Evolutionary conservation across 371 early-diverging fungal genomes (phyloP).

Genomic region (Zychaea mexicana): DNA sequence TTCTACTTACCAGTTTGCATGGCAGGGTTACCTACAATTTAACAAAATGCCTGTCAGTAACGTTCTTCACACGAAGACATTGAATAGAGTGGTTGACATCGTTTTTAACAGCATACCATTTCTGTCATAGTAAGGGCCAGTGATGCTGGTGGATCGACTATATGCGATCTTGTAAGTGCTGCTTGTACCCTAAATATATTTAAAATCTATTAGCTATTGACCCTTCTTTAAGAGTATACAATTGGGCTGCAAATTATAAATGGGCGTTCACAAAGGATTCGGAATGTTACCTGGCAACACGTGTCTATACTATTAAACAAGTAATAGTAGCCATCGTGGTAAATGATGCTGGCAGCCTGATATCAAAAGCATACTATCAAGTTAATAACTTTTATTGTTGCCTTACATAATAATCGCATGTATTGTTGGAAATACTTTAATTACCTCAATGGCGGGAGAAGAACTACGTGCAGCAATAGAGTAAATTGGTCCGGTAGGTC

Average conservation of each 20-base stretch:
- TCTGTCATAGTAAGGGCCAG: constrained; percentile 11
- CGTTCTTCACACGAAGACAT: background rate
- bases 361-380: background rate
- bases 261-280: too few relatives aligned
- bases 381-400: background rate
- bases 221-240: too few relatives aligned
- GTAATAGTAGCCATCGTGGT: constrained; percentile 15
- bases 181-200: constrained; percentile 2
- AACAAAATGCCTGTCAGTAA: background rate
- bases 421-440: background rate
- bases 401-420: too few relatives aligned
- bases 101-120: constrained; percentile 5
- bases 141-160: constrained; percentile 9
- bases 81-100: background rate
- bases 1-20: background rate
- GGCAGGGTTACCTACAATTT: background rate
- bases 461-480: constrained; percentile 10
- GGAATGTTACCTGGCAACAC: too few relatives aligned
- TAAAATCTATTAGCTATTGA: too few relatives aligned
- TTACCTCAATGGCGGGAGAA: background rate
- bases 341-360: constrained; percentile 1
- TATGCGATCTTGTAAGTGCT: constrained; percentile 13
- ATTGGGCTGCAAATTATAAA: too few relatives aligned
- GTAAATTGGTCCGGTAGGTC: constrained; percentile 13
- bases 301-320: constrained; percentile 15